Evolutionary conservation across 139 green algal genomes (phyloP).

Genomic region (Ostreobium quekettii): DNA sequence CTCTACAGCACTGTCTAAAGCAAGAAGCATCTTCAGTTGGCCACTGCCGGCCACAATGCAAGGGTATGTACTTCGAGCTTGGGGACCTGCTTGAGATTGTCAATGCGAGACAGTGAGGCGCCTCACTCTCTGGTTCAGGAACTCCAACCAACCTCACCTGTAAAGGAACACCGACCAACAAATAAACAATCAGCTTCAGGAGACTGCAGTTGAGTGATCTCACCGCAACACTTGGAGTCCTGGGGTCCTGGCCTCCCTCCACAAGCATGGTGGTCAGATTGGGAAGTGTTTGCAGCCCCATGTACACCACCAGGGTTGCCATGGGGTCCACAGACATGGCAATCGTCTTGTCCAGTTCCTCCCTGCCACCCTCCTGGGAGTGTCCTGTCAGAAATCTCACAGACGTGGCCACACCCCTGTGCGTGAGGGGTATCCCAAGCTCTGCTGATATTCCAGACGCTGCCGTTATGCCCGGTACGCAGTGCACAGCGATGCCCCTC

Average conservation of each 20-base stretch:
- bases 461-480: conserved; percentile 77
- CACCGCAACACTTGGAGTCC: conserved; percentile 79
- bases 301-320: conserved; percentile 97
- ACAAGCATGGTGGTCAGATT: conserved; percentile 55
- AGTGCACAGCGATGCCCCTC: conserved; percentile 70
- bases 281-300: conserved; percentile 88
- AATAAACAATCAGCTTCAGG: no score
- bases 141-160: no score
- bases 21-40: no score
- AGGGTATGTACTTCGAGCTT: no score
- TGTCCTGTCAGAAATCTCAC: conserved; percentile 90
- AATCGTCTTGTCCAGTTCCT: conserved; percentile 49
- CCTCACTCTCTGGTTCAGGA: no score
- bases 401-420: conserved; percentile 85
- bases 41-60: no score
- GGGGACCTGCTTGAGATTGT: no score
- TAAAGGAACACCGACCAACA: no score
- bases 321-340: conserved; percentile 56
- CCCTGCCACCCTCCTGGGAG: conserved; percentile 66
- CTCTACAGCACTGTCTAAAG: no score
- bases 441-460: conserved; percentile 66
- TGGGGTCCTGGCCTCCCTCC: conserved; percentile 2
- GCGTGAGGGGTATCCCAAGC: conserved; percentile 90
- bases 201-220: no score
- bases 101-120: no score